A percentile compares a stretch with the other conserved stretches of the same genome.
Conservation (phyloP, 345 rosid genomes). For the Bretschneidera sinensis region DNA sequence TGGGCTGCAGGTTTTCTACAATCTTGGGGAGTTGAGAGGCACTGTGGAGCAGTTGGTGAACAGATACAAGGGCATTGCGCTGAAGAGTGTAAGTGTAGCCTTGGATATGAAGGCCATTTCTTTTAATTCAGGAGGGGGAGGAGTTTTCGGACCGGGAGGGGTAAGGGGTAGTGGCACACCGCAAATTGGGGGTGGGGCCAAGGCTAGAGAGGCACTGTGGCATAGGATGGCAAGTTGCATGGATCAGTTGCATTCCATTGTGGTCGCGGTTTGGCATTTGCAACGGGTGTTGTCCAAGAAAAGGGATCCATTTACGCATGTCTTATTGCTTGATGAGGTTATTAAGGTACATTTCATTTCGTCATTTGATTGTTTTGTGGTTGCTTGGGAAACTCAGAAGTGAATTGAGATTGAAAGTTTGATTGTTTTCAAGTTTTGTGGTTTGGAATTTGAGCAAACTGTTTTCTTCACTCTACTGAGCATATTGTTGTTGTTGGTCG, state of each 20-base stretch:
- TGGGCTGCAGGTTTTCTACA: conserved; percentile 94
- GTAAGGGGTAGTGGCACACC: conserved; percentile 89
- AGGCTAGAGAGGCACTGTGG: conserved; percentile 90
- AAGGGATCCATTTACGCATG: conserved; percentile 95
- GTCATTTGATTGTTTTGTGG: neutral
- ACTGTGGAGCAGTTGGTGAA: conserved; percentile 81
- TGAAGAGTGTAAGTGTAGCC: conserved; percentile 67
- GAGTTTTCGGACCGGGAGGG: conserved; percentile 86
- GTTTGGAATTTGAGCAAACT: neutral
- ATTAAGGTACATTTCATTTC: conserved; percentile 48
- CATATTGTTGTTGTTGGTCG: neutral
- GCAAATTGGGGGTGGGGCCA: conserved; percentile 84
- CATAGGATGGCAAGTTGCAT: conserved; percentile 83
- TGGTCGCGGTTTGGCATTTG: conserved; percentile 95
- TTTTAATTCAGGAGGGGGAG: conserved; percentile 37
- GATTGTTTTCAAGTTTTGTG: neutral
- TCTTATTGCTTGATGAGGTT: conserved; percentile 88
- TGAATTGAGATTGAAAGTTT: neutral
- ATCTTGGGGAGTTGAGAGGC: conserved; percentile 71
- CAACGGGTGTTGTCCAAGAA: conserved; percentile 94
- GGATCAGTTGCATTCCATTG: conserved; percentile 77
- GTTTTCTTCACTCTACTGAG: neutral
- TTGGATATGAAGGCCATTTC: conserved; percentile 96
- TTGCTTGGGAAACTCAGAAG: neutral
- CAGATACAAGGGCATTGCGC: conserved; percentile 72